These are phyloP conservation scores for Quercus tomentella DNA, from an alignment of 331 rosid genomes.

Conservation along the genomic window DNA sequence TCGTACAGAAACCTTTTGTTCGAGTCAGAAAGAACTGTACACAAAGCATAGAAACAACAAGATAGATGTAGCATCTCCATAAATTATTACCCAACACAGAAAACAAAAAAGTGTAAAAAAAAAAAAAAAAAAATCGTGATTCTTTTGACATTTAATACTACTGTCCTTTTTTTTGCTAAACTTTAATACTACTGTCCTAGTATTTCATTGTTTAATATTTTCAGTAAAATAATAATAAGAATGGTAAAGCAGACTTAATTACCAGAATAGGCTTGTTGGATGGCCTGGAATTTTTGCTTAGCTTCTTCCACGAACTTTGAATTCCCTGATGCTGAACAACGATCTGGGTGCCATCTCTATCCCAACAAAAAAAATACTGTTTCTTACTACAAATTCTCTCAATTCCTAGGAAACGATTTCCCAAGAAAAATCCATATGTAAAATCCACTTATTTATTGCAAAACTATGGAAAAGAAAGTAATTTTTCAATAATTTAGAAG, in stretches of 20 bases:
- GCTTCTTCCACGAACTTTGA: conserved; percentile 80
- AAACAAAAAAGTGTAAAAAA: background rate
- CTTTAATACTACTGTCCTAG: background rate
- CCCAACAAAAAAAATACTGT: conserved; percentile 18
- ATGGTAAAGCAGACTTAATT: background rate
- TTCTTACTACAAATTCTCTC: background rate
- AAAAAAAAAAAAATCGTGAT: background rate
- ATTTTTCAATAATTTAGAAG: background rate
- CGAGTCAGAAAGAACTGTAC: conserved; percentile 73
- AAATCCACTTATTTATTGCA: background rate
- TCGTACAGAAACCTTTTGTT: conserved; percentile 90
- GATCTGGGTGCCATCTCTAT: conserved; percentile 99
- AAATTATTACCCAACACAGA: background rate
- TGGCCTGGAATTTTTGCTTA: conserved; percentile 83
- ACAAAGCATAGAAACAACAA: background rate
- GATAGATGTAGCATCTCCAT: background rate
- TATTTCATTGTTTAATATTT: background rate
- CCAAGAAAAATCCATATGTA: background rate
- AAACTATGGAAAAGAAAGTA: background rate
- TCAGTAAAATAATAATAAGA: background rate
- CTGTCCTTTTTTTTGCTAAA: too few relatives aligned
- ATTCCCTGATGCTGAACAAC: conserved; percentile 79
- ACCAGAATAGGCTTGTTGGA: conserved; percentile 96
- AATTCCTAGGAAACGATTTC: background rate
- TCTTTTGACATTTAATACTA: background rate